phyloP scores from a whole-genome alignment of 257 asterid genomes.

The Galeopsis tetrahit region DNA sequence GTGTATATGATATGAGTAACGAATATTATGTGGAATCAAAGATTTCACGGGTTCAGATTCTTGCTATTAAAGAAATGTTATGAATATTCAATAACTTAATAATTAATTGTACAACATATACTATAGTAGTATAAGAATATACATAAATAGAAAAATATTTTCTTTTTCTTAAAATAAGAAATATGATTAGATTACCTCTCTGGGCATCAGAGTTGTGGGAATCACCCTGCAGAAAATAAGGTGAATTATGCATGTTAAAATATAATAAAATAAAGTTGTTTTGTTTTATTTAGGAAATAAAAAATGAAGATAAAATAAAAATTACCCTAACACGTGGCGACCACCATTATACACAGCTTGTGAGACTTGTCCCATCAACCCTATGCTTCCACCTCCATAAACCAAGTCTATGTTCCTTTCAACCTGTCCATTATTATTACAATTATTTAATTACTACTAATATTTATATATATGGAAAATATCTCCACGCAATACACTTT shows the following conservation, averaged over 20 bases:
- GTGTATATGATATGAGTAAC: too few relatives aligned
- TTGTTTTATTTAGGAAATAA: neutral
- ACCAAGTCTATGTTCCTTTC: conserved; percentile 90
- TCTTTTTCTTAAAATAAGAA: neutral
- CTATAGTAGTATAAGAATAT: too few relatives aligned
- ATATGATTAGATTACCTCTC: conserved; percentile 65
- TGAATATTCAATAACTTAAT: neutral
- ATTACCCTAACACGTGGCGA: conserved; percentile 88
- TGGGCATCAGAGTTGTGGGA: conserved; percentile 90
- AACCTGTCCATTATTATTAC: conserved; percentile 51
- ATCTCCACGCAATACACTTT: conserved; percentile 33
- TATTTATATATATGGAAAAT: neutral
- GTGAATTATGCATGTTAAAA: neutral
- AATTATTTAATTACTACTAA: neutral
- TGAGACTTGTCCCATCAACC: conserved; percentile 85
- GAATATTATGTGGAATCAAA: too few relatives aligned
- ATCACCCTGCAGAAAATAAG: conserved; percentile 66
- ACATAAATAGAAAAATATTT: neutral
- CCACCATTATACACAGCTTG: conserved; percentile 87
- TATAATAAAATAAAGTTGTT: neutral
- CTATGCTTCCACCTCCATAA: conserved; percentile 90
- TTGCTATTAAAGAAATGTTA: neutral
- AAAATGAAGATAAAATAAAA: neutral
- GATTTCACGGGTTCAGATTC: neutral
- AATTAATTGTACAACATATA: neutral